Evolutionary conservation across 2,329 filamentous ascomycete species (phyloP), one percentile per base, ranked within the genome.

Genomic region (Cytospora leucostoma): DNA sequence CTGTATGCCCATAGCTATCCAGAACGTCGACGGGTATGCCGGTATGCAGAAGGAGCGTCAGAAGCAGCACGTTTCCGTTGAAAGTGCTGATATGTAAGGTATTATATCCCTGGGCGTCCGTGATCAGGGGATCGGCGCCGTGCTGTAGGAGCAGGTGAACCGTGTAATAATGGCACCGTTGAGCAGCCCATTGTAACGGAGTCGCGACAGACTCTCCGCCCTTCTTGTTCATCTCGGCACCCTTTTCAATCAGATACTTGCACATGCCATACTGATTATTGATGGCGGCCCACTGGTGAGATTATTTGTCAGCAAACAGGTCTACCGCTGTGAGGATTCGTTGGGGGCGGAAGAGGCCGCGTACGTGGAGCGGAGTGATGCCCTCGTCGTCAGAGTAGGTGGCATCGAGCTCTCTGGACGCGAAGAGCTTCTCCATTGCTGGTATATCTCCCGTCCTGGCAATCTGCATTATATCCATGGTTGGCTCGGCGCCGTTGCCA

Each of bases 201-300:
- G 95, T 98, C 17, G 95, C 94, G 50, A 96, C 84, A 11, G 93
- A 97, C 73, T 98, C 94, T 75, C 95, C 95, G 75, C 96, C 95
- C 76, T 96, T 97, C 67, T 88, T 89, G 78, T 99, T 98, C 71
- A 98, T 90, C 73, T 96, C 90, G 72, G 93, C 95, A 72, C 93
- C 93, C 67, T 81, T 78, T 56, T 85, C 91, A 74, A 99, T 85
- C 52, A 99, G 87, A 77, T 96, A 97, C 76, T 95, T 94, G 84
- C 94, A 97, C 82, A 98, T 93, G 69, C 92, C 91, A 79, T 94
- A 96, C 75, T 97, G 95, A 74, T 98, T 98, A 80, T 99, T 99
- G 76, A 99, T 98, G 44, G 96, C 92, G 54, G 95, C 95, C 95
- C 95, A 99, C 92, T 99, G 74, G 59, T 69, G 63, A 60, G 51